Evolutionary conservation across 2,329 filamentous ascomycete genomes (phyloP), one percentile per base, ranked within the genome.

Genomic region (Talaromyces sp.): DNA sequence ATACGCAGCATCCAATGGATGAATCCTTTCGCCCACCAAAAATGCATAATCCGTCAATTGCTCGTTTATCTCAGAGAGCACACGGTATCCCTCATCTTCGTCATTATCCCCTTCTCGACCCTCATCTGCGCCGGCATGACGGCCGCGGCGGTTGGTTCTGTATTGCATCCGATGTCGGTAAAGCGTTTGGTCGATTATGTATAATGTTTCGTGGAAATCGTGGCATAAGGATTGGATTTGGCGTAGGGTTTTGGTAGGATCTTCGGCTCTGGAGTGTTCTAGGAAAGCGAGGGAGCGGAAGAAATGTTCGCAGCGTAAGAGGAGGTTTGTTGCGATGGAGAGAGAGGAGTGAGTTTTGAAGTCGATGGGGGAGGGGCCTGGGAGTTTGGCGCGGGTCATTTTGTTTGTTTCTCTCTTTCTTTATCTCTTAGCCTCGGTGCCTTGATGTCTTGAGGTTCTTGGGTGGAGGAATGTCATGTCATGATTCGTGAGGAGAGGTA

Each of bases 31-130:
- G 0, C 49, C 39, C 2, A 17, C 49, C 61, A 63, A 39, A 10
- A 63, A 63, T 15, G 61, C 61, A n/a, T 57, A 63, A 25, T 63
- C 61, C 3, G 61, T 57, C 17, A 63, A 39, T 19, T 63, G 49
- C 35, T 63, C 61, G 27, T 35, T 63, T 9, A 63, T 47, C 19
- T 63, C 49, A 6, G 61, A 63, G 3, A 63, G 61, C 7, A 63
- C 33, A 4, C 39, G 49, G 39, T 63, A 63, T 3, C 61, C 33
- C 35, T 49, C 27, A 17, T 39, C 31, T 13, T 62, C 15, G 3
- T 39, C 45, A 2, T 31, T 19, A 10, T 37, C n/a, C 3, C 39
- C 2, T 6, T 47, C 41, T 5, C 37, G 11, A 37, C 17, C 25
- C 2, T 17, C 41, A 8, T 7, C 41, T 19, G n/a, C 10, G 41